These are phyloP conservation scores for Penstemon eatonii DNA, from an alignment of 257 asterid genomes.

Conservation along the genomic window DNA sequence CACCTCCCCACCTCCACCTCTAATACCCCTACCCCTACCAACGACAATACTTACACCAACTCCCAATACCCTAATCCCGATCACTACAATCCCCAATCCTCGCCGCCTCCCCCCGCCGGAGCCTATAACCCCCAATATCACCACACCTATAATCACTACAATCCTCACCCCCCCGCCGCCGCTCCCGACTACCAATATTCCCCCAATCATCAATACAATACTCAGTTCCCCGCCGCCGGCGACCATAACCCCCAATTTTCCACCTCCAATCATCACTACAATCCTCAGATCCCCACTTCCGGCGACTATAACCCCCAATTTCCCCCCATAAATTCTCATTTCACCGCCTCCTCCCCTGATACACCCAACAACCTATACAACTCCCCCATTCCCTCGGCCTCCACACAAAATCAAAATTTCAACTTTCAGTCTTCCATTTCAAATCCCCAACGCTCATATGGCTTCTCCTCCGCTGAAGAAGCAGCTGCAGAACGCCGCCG, in stretches of 20 bases:
- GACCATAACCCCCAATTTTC: neutral
- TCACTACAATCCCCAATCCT: slow-evolving; percentile 4
- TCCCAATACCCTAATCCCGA: neutral
- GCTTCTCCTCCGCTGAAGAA: slow-evolving; percentile 84
- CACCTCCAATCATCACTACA: neutral
- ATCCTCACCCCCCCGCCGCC: neutral
- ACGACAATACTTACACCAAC: no score
- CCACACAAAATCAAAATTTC: no score
- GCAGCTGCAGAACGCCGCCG: slow-evolving; percentile 95
- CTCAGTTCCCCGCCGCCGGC: slow-evolving; percentile 6
- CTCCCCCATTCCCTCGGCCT: neutral
- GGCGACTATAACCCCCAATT: slow-evolving; percentile 25
- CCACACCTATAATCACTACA: neutral
- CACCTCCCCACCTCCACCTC: slow-evolving; percentile 34
- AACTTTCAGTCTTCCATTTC: neutral
- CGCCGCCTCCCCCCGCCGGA: slow-evolving; percentile 36
- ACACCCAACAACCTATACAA: neutral
- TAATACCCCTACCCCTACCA: slow-evolving; percentile 5
- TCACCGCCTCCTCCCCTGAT: slow-evolving; percentile 16
- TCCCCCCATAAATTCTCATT: slow-evolving; percentile 8
- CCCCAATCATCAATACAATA: slow-evolving; percentile 1
- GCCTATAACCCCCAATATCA: slow-evolving; percentile 19
- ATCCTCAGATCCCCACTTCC: no score
- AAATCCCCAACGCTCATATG: slow-evolving; percentile 41
- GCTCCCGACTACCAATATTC: neutral